Evolutionary conservation across 2,329 filamentous ascomycete species (phyloP).

Genomic region (Ophiostoma novo-ulmi): DNA sequence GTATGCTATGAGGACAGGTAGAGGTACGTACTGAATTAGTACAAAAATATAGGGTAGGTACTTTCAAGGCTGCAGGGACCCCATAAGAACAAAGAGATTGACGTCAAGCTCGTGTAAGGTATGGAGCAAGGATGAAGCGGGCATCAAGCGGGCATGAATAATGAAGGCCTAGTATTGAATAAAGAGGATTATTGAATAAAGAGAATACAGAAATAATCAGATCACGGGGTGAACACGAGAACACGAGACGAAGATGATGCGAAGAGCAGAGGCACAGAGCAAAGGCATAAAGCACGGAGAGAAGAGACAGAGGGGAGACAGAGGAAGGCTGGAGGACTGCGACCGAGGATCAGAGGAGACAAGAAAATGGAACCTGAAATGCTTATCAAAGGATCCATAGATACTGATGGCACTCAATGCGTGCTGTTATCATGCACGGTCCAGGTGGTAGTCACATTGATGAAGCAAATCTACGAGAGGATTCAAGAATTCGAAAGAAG

Average conservation of each 20-base stretch:
- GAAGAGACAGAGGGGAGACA: neutral
- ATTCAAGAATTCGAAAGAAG: neutral
- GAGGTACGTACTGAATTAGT: neutral
- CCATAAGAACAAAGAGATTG: conserved; percentile 12
- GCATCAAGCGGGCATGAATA: neutral
- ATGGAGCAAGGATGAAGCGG: neutral
- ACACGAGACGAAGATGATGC: conserved; percentile 8
- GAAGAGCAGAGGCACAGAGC: neutral
- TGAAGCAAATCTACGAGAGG: too few relatives aligned
- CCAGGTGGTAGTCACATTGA: neutral
- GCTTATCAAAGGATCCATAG: neutral
- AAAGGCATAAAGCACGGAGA: neutral
- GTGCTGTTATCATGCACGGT: neutral
- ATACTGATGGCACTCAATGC: neutral
- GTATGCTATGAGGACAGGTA: neutral
- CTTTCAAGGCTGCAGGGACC: neutral
- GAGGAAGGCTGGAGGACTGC: neutral
- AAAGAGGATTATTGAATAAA: neutral
- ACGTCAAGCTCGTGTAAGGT: neutral
- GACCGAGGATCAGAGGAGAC: conserved; percentile 2
- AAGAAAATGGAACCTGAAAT: neutral
- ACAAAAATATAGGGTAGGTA: neutral
- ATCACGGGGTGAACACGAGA: conserved; percentile 9
- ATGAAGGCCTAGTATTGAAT: neutral
- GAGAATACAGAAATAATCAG: neutral